Base-by-base conservation (phyloP, 306 rosid genomes). In the Gleditsia sinensis region DNA sequence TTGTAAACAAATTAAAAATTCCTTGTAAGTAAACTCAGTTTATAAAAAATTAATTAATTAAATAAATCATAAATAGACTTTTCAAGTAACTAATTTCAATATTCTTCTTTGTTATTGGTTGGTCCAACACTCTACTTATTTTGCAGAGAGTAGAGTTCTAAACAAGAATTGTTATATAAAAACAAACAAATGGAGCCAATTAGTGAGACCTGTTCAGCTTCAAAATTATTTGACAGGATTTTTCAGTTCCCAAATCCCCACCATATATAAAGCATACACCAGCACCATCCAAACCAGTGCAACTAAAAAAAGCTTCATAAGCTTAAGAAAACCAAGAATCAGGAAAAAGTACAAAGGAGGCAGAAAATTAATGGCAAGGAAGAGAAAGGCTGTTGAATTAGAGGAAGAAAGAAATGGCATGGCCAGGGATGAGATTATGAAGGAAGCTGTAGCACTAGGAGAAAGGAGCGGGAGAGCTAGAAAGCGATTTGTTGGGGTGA, bases 341-440 rank as follows among this genome's bases (percentile, higher is more conserved):
- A 83, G 80, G 23, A 86, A 88, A n/a, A n/a, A n/a, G n/a, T n/a
- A n/a, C n/a, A n/a, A n/a, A n/a, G n/a, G n/a, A n/a, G n/a, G n/a
- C n/a, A n/a, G n/a, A n/a, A n/a, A n/a, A n/a, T n/a, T n/a, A n/a
- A 92, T 93, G 98, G 96, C 82, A 72, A 93, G 98, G 86, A 93
- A 85, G 87, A 93, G 97, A 86, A 91, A 86, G 67, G 81, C 19
- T 37, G 27, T 57, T 68, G 88, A 80, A 37, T 83, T 23, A 45
- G 89, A 72, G 37, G 91, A 86, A 59, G 94, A 86, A 68, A 68
- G 69, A 36, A 73, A 60, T 28, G 75, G 72, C 51, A 64, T 85
- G 88, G 88, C 20, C 5, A 89, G 97, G 97, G 92, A 91, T 51
- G 92, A 91, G 68, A 93, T 91, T 85, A 79, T 91, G 85, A 88